Percentiles rank a stretch among this genome's conserved stretches.
Conservation (phyloP, 805 yeast genomes). For the Komagataella pseudopastoris region DNA sequence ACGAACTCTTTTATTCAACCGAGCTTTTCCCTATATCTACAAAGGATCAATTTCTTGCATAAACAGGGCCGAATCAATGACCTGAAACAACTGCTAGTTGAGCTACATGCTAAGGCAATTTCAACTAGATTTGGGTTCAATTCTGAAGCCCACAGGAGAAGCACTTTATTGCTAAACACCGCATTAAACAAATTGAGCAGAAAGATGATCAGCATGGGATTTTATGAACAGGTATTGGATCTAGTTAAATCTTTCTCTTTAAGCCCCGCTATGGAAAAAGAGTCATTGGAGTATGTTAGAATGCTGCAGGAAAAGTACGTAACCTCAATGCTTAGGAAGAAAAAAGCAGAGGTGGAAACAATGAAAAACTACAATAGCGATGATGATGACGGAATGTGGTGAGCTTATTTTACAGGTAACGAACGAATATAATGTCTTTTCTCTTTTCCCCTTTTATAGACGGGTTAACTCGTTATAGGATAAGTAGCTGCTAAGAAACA, state of each 20-base stretch:
- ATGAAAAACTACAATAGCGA: slow-evolving; percentile 5
- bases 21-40: background rate
- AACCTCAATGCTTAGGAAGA: slow-evolving; percentile 5
- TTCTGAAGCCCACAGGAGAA: background rate
- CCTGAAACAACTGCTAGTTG: slow-evolving; percentile 11
- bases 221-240: slow-evolving; percentile 13
- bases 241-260: slow-evolving; percentile 14
- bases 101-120: background rate
- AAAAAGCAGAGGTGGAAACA: slow-evolving; percentile 2
- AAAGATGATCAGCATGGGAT: slow-evolving; percentile 8
- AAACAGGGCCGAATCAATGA: slow-evolving; percentile 9
- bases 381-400: slow-evolving; percentile 4
- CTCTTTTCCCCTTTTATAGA: slow-evolving; percentile 3
- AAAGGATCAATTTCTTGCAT: background rate
- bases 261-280: slow-evolving; percentile 9
- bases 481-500: slow-evolving; percentile 63
- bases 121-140: background rate
- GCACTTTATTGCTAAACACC: background rate
- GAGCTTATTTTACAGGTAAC: slow-evolving; percentile 1
- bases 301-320: slow-evolving; percentile 9
- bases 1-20: background rate
- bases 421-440: slow-evolving; percentile 4
- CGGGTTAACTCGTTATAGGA: slow-evolving; percentile 52
- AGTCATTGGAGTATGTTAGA: slow-evolving; percentile 6
- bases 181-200: background rate